A percentile compares a stretch with the other conserved stretches of the same genome.
Evolutionary conservation across 495 filamentous ascomycete species (phyloP).

Genomic region (Saxispiralis lemnorum): DNA sequence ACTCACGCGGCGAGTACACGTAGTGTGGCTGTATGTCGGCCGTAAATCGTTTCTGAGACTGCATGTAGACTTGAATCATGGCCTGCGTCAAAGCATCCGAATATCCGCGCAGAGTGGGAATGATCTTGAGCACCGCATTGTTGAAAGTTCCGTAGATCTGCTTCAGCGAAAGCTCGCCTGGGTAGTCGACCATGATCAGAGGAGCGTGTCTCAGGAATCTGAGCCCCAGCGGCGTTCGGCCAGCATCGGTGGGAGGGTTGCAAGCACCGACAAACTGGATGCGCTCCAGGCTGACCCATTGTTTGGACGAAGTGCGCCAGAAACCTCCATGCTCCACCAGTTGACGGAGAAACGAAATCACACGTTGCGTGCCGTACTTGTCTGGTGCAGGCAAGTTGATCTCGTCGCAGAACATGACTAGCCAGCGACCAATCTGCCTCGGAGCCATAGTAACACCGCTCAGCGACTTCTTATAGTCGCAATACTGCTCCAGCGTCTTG

Average conservation of each 20-base stretch:
- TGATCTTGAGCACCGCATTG: constrained; percentile 85
- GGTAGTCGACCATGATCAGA: constrained; percentile 97
- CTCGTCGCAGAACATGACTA: constrained; percentile 97
- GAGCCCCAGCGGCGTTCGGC: constrained; percentile 81
- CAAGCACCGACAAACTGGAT: constrained; percentile 98
- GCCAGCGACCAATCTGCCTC: constrained; percentile 89
- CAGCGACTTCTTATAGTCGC: constrained; percentile 94
- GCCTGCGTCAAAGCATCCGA: constrained; percentile 85
- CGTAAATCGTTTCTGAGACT: constrained; percentile 86
- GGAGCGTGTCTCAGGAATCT: constrained; percentile 90
- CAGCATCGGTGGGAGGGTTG: constrained; percentile 96
- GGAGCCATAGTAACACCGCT: constrained; percentile 92
- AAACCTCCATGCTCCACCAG: constrained; percentile 97
- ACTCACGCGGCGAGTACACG: constrained; percentile 94
- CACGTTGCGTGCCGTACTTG: constrained; percentile 91
- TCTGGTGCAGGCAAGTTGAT: constrained; percentile 98
- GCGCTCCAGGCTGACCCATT: constrained; percentile 90
- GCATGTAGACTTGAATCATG: constrained; percentile 91
- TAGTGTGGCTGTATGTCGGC: constrained; percentile 95
- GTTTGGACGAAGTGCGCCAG: constrained; percentile 93
- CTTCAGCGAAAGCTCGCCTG: constrained; percentile 76
- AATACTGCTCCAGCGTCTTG: constrained; percentile 99
- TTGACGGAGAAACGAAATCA: constrained; percentile 90
- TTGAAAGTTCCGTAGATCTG: constrained; percentile 99
- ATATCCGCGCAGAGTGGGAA: constrained; percentile 86